Percentiles rank a stretch among this genome's conserved stretches.
phyloP scores from a whole-genome alignment of 2,329 filamentous ascomycete species.

The Tolypocladium paradoxum region DNA sequence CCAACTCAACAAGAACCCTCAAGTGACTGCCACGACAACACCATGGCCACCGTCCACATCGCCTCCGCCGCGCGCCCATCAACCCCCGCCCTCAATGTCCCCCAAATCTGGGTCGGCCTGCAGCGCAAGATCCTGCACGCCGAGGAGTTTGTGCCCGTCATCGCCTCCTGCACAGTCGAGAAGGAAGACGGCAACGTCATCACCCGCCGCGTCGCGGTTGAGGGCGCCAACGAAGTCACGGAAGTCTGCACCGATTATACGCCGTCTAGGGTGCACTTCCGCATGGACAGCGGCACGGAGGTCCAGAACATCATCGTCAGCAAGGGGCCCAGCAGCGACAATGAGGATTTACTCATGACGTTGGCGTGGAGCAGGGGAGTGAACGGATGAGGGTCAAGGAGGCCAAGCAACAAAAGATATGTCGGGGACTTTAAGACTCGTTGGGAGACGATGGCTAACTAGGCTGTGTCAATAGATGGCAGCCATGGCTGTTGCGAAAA shows the following conservation, averaged over 20 bases:
- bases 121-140: constrained; percentile 16
- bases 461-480: constrained; percentile 9
- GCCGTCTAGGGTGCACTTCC: constrained; percentile 19
- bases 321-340: constrained; percentile 7
- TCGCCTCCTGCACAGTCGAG: neutral
- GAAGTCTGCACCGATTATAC: constrained; percentile 20
- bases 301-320: constrained; percentile 20
- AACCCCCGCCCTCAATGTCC: constrained; percentile 14
- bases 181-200: constrained; percentile 4
- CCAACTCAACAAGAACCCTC: too few relatives aligned
- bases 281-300: constrained; percentile 17
- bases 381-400: constrained; percentile 9
- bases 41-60: constrained; percentile 3
- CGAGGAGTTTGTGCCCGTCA: constrained; percentile 17
- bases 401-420: constrained; percentile 12
- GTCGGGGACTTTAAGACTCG: neutral
- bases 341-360: constrained; percentile 18
- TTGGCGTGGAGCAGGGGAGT: constrained; percentile 11
- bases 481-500: constrained; percentile 14
- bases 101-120: constrained; percentile 18
- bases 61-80: constrained; percentile 17
- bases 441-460: neutral
- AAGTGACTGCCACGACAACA: too few relatives aligned
- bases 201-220: constrained; percentile 12
- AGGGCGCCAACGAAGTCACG: constrained; percentile 6